phyloP scores from a whole-genome alignment of 495 filamentous ascomycete species.

The Xylaria bambusicola region DNA sequence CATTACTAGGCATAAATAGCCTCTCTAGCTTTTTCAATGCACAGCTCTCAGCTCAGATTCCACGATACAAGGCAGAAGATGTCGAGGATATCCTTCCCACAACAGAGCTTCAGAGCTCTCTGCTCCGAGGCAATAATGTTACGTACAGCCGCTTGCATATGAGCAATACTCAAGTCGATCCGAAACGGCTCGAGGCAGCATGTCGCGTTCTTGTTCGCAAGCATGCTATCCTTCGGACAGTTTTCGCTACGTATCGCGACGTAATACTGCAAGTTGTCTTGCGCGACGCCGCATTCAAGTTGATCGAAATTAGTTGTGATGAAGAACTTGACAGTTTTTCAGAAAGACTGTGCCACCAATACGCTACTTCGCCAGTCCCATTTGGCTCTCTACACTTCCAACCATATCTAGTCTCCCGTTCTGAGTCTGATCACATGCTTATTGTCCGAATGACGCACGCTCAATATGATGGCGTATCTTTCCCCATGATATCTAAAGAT shows the following conservation, averaged over 20 bases:
- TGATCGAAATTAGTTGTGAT: background rate
- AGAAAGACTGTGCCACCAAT: slow-evolving; percentile 32
- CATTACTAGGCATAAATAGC: background rate
- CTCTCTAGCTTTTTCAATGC: background rate
- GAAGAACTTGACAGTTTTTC: slow-evolving; percentile 47
- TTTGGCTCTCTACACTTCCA: slow-evolving; percentile 30
- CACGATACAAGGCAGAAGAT: background rate
- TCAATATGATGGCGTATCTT: slow-evolving; percentile 66
- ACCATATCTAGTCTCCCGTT: slow-evolving; percentile 53
- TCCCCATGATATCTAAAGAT: slow-evolving; percentile 57
- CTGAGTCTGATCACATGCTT: slow-evolving; percentile 51
- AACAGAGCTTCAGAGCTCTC: background rate
- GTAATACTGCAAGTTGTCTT: slow-evolving; percentile 63
- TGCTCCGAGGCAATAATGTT: background rate
- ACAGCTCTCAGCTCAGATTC: background rate
- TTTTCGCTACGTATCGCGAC: slow-evolving; percentile 58
- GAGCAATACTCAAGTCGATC: slow-evolving; percentile 7
- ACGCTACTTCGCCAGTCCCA: background rate
- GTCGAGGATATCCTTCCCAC: slow-evolving; percentile 12
- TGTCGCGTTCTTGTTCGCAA: slow-evolving; percentile 5
- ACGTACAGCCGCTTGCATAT: background rate
- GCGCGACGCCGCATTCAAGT: slow-evolving; percentile 38
- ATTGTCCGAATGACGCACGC: slow-evolving; percentile 66
- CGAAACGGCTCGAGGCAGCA: background rate
- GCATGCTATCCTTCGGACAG: slow-evolving; percentile 61